Percentiles rank a stretch among this genome's conserved stretches.
These are phyloP conservation scores for Mucor circinelloides DNA, from an alignment of 371 early-diverging fungal species.

Conservation along the genomic window DNA sequence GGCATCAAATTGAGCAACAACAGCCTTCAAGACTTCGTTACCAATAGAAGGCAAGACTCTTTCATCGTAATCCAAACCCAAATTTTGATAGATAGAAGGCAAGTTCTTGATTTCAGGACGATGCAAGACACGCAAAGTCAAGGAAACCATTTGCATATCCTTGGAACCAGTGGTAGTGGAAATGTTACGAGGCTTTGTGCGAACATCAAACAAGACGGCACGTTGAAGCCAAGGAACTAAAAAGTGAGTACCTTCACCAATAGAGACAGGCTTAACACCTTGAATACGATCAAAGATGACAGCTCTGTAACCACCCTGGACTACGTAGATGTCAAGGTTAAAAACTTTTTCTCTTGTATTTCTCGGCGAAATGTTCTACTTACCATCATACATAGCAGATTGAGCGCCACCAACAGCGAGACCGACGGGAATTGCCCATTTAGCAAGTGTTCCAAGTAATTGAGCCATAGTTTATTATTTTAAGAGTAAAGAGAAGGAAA, in stretches of 20 bases:
- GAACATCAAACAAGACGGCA: constrained; percentile 82
- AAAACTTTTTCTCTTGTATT: background rate
- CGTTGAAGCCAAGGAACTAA: constrained; percentile 91
- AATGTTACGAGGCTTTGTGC: constrained; percentile 95
- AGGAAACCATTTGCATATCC: constrained; percentile 92
- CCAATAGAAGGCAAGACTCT: constrained; percentile 97
- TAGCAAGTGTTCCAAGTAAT: constrained; percentile 62
- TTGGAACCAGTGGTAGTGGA: constrained; percentile 91
- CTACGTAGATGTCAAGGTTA: constrained; percentile 38
- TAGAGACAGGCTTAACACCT: constrained; percentile 82
- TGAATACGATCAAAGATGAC: constrained; percentile 96
- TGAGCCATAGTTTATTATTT: constrained; percentile 33
- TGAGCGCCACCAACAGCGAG: constrained; percentile 70
- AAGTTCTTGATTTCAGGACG: constrained; percentile 83
- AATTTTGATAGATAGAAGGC: constrained; percentile 86
- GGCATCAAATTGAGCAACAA: constrained; percentile 98
- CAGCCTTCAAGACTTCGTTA: constrained; percentile 97
- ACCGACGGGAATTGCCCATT: constrained; percentile 71
- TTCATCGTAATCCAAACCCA: constrained; percentile 97
- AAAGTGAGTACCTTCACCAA: constrained; percentile 97
- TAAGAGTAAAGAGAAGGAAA: background rate
- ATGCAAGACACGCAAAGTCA: constrained; percentile 94
- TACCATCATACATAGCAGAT: constrained; percentile 94
- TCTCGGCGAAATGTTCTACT: background rate
- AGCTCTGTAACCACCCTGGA: constrained; percentile 95